Conservation (phyloP, 768 basidiomycete genomes). For the Saitozyma sp. region DNA sequence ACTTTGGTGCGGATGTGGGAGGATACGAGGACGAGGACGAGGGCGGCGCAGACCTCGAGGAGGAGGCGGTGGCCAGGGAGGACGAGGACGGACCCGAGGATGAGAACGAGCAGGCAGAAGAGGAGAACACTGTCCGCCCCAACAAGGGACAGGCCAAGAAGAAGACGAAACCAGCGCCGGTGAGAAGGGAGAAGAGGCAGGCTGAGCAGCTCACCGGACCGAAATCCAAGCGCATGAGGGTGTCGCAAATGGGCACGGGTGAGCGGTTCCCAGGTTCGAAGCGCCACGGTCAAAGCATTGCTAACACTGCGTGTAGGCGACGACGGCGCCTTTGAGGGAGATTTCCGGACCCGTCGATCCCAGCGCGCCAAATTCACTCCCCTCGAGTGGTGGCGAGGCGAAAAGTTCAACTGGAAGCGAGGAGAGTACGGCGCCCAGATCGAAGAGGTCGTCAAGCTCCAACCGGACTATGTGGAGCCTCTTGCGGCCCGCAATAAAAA, state of each 20-base stretch:
- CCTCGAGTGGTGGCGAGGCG: slow-evolving; percentile 89
- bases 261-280: background rate
- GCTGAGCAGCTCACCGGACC: slow-evolving; percentile 7
- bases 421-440: slow-evolving; percentile 61
- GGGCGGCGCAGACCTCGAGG: slow-evolving; percentile 12
- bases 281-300: background rate
- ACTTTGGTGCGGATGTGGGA: background rate
- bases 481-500: slow-evolving; percentile 51
- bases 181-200: slow-evolving; percentile 9
- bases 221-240: slow-evolving; percentile 20
- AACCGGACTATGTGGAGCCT: slow-evolving; percentile 59
- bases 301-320: slow-evolving; percentile 9
- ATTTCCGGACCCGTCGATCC: slow-evolving; percentile 67
- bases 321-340: slow-evolving; percentile 28
- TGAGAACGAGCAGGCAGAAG: slow-evolving; percentile 8
- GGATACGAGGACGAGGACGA: slow-evolving; percentile 6
- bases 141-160: slow-evolving; percentile 5
- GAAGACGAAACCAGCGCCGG: slow-evolving; percentile 1
- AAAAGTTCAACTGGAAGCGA: slow-evolving; percentile 79
- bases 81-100: slow-evolving; percentile 15
- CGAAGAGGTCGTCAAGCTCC: slow-evolving; percentile 64
- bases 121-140: slow-evolving; percentile 3
- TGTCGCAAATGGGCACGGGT: slow-evolving; percentile 17
- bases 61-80: slow-evolving; percentile 12
- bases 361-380: slow-evolving; percentile 69